Conservation (phyloP, 148 eudicot species). For the Fallopia convolvulus region DNA sequence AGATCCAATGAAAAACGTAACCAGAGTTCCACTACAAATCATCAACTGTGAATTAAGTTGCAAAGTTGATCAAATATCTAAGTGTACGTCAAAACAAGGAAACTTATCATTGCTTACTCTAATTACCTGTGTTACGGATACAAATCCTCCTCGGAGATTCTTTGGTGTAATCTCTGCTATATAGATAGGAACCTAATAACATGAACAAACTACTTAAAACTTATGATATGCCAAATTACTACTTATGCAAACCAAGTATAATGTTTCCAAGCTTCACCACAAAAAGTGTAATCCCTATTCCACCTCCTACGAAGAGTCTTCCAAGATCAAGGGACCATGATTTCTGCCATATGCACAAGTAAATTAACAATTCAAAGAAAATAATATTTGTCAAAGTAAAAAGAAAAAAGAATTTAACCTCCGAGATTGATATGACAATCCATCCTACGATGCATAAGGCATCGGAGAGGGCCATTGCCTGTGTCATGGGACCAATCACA, state of each 20-base stretch:
- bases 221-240: background rate
- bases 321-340: conserved; percentile 18
- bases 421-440: conserved; percentile 19
- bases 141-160: conserved; percentile 18
- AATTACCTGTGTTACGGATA: background rate
- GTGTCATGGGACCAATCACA: background rate
- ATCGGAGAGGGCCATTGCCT: conserved; percentile 20
- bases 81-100: too few relatives aligned
- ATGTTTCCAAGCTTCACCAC: background rate
- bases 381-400: too few relatives aligned
- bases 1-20: too few relatives aligned
- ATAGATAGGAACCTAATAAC: conserved; percentile 13
- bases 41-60: too few relatives aligned
- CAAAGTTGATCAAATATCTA: too few relatives aligned
- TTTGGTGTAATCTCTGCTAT: conserved; percentile 28
- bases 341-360: background rate
- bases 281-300: conserved; percentile 12
- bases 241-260: background rate
- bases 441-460: conserved; percentile 25
- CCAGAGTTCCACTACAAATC: too few relatives aligned
- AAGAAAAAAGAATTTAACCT: conserved; percentile 13
- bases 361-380: background rate
- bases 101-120: too few relatives aligned
- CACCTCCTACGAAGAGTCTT: conserved; percentile 25
- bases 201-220: too few relatives aligned